Conservation (phyloP, 78 protist genomes). For the Polysphondylium violaceum region DNA sequence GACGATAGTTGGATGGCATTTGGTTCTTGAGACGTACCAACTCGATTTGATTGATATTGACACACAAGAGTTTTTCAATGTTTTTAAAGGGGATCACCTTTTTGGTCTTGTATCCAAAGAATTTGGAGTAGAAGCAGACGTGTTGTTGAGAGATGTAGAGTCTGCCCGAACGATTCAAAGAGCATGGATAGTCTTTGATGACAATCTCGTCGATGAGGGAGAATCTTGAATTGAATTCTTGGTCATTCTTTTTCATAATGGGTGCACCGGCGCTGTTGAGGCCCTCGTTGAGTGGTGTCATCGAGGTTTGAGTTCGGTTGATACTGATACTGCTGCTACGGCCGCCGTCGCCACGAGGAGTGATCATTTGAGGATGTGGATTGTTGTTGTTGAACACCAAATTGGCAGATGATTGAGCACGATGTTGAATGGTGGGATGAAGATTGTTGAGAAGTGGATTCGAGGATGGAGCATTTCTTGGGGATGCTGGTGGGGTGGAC, state of each 20-base stretch:
- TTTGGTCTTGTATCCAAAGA: conserved; percentile 83
- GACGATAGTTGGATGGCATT: conserved; percentile 5
- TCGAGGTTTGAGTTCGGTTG: conserved; percentile 33
- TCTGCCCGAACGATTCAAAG: conserved; percentile 72
- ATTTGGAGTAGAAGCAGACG: conserved; percentile 83
- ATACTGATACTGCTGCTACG: neutral
- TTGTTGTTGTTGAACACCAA: neutral
- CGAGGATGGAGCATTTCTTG: neutral
- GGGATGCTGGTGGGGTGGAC: conserved; percentile 17
- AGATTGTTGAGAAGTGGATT: conserved; percentile 19
- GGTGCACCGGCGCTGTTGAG: conserved; percentile 10
- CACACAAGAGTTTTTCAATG: conserved; percentile 16
- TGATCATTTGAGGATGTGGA: neutral
- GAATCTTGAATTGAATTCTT: conserved; percentile 66
- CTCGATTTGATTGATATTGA: conserved; percentile 45
- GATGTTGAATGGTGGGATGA: conserved; percentile 32
- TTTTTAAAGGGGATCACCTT: conserved; percentile 67
- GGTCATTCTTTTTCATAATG: conserved; percentile 76
- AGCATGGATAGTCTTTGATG: conserved; percentile 79
- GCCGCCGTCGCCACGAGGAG: conserved; percentile 46
- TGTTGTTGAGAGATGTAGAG: conserved; percentile 78
- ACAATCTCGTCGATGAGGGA: conserved; percentile 60
- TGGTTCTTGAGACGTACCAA: conserved; percentile 36
- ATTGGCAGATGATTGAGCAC: conserved; percentile 24
- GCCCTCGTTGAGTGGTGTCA: neutral